Evolutionary conservation across 2,329 filamentous ascomycete species (phyloP).

Genomic region (Paraphoma sp.): DNA sequence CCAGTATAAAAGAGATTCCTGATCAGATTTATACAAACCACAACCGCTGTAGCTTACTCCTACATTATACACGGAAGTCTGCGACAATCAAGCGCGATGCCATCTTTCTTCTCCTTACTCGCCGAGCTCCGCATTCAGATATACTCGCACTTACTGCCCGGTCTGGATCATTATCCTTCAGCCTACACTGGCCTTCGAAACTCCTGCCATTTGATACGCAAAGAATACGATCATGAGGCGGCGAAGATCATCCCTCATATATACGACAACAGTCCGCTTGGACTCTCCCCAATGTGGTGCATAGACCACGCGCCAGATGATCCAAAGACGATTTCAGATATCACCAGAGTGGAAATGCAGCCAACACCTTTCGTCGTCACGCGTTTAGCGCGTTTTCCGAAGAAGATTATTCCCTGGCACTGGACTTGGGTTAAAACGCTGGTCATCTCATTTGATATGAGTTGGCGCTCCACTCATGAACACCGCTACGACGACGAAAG

Average conservation of each 20-base stretch:
- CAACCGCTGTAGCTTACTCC: too few species aligned
- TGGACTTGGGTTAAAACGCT: background rate
- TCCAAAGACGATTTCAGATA: background rate
- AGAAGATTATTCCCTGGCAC: background rate
- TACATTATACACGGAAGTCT: too few species aligned
- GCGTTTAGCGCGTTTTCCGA: background rate
- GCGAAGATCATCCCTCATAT: background rate
- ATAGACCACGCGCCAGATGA: background rate
- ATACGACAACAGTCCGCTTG: background rate
- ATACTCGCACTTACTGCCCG: background rate
- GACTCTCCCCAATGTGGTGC: background rate
- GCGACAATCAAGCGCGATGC: background rate
- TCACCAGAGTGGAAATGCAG: background rate
- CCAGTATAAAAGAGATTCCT: too few species aligned
- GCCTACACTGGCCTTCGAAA: background rate
- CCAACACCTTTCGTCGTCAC: background rate
- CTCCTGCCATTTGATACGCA: background rate
- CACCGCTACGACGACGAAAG: too few species aligned
- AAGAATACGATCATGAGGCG: background rate
- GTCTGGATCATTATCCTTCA: background rate
- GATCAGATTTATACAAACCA: too few species aligned
- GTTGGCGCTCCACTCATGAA: too few species aligned
- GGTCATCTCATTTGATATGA: background rate
- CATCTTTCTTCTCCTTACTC: background rate
- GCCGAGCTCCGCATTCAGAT: background rate